phyloP scores from a whole-genome alignment of 305 asterid genomes.

The Rubia peregrina region DNA sequence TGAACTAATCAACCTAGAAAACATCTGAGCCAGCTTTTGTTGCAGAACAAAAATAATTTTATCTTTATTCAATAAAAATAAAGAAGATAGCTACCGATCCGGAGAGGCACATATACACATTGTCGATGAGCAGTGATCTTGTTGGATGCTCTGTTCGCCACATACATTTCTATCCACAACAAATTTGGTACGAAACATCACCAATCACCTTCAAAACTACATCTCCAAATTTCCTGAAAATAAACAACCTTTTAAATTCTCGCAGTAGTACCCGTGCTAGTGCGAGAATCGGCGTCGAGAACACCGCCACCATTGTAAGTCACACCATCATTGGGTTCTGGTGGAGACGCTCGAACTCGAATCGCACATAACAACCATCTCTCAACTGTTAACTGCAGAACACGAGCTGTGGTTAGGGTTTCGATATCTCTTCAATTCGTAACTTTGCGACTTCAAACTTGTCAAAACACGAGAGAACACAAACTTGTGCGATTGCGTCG shows the following conservation, averaged over 20 bases:
- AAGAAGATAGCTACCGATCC: constrained; percentile 52
- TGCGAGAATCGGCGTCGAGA: constrained; percentile 84
- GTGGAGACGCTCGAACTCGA: constrained; percentile 62
- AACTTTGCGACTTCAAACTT: background rate
- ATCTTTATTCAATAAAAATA: background rate
- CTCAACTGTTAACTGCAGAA: background rate
- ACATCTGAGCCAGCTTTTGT: too few species aligned
- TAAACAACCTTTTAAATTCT: background rate
- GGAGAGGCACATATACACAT: constrained; percentile 79
- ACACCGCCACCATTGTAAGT: constrained; percentile 86
- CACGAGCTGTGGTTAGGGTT: background rate
- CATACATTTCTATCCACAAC: constrained; percentile 56
- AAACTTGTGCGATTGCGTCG: background rate
- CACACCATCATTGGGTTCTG: constrained; percentile 91
- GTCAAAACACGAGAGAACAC: background rate
- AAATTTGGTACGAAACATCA: background rate
- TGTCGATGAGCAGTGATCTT: constrained; percentile 79
- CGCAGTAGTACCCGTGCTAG: constrained; percentile 62
- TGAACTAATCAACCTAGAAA: too few species aligned
- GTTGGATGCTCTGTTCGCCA: constrained; percentile 85
- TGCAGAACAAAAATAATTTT: too few species aligned
- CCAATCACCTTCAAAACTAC: background rate
- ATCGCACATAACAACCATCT: constrained; percentile 44
- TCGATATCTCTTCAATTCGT: background rate
- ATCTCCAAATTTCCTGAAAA: background rate